phyloP scores from a whole-genome alignment of 2,329 filamentous ascomycete genomes.

The Trichoderma sp. region DNA sequence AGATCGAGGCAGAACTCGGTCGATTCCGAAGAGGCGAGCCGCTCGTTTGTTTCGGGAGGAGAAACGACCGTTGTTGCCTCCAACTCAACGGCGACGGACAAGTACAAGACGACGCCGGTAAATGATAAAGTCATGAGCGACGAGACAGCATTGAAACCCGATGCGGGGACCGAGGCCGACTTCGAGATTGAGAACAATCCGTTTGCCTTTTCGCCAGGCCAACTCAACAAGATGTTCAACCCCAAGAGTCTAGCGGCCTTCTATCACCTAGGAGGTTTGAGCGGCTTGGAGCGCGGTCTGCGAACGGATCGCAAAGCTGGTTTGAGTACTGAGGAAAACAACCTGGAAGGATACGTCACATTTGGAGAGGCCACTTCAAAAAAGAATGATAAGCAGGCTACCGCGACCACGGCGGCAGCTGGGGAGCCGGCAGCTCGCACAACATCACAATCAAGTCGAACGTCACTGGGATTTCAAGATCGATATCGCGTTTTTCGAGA shows the following conservation, averaged over 20 bases:
- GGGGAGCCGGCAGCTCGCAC: neutral
- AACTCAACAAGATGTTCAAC: constrained; percentile 85
- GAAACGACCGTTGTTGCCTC: constrained; percentile 62
- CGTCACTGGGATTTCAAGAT: constrained; percentile 47
- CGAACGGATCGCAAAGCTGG: constrained; percentile 73
- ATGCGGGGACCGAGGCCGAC: constrained; percentile 74
- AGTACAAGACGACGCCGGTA: constrained; percentile 45
- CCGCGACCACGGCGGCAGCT: constrained; percentile 36
- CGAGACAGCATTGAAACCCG: constrained; percentile 71
- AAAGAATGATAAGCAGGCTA: constrained; percentile 41
- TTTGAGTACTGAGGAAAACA: constrained; percentile 74
- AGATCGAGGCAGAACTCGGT: constrained; percentile 70
- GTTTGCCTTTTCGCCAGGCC: constrained; percentile 83
- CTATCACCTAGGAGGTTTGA: constrained; percentile 75
- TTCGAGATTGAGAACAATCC: constrained; percentile 78
- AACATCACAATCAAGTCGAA: constrained; percentile 1
- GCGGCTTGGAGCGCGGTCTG: constrained; percentile 78
- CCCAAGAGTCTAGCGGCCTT: constrained; percentile 86
- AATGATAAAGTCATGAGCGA: constrained; percentile 65
- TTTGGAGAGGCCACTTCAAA: constrained; percentile 69
- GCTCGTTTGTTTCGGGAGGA: constrained; percentile 63
- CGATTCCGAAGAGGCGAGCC: constrained; percentile 66
- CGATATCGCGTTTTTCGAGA: constrained; percentile 72
- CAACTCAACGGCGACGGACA: constrained; percentile 50
- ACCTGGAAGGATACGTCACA: constrained; percentile 65